A percentile compares a stretch with the other conserved stretches of the same genome.
These are phyloP conservation scores for Phyllosticta citriasiana DNA, from an alignment of 2,329 filamentous ascomycete species.

Conservation along the genomic window DNA sequence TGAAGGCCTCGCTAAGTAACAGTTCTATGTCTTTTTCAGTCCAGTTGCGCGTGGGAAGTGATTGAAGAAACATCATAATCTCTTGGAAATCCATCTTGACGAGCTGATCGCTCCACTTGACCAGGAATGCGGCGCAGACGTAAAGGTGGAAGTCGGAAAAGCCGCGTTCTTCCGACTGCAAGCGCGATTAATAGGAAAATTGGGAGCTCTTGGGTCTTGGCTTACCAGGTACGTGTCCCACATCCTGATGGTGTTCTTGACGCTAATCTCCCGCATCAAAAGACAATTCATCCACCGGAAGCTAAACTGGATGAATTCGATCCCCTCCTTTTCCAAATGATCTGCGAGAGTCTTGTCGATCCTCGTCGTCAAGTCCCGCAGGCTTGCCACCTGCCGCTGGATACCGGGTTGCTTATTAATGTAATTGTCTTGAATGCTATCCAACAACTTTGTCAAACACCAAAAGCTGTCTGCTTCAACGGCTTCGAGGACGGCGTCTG, in stretches of 20 bases:
- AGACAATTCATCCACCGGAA: slow-evolving; percentile 99
- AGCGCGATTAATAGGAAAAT: not conserved
- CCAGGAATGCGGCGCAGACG: slow-evolving; percentile 92
- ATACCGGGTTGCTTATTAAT: slow-evolving; percentile 97
- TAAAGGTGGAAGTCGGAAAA: slow-evolving; percentile 98
- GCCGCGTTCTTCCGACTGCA: slow-evolving; percentile 89
- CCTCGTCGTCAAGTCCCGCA: slow-evolving; percentile 80
- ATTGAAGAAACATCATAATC: slow-evolving; percentile 98
- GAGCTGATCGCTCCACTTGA: slow-evolving; percentile 95
- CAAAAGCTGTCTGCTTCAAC: slow-evolving; percentile 98
- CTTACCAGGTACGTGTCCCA: slow-evolving; percentile 97
- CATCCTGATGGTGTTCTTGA: slow-evolving; percentile 95
- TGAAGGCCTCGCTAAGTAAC: slow-evolving; percentile 89
- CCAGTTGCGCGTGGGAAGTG: slow-evolving; percentile 85
- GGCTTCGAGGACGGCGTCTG: slow-evolving; percentile 81
- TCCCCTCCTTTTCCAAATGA: slow-evolving; percentile 80
- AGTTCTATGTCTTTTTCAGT: slow-evolving; percentile 98
- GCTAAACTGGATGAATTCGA: slow-evolving; percentile 98
- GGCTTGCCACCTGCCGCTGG: slow-evolving; percentile 78
- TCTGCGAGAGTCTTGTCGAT: slow-evolving; percentile 79
- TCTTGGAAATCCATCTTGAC: slow-evolving; percentile 98
- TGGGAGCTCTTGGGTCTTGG: slow-evolving; percentile 8
- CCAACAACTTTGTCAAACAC: slow-evolving; percentile 95
- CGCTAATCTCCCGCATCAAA: slow-evolving; percentile 93
- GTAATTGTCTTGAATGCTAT: slow-evolving; percentile 98